A percentile compares a stretch with the other conserved stretches of the same genome.
Conservation (phyloP, 2,329 filamentous ascomycete genomes). For the Claviceps fusiformis region DNA sequence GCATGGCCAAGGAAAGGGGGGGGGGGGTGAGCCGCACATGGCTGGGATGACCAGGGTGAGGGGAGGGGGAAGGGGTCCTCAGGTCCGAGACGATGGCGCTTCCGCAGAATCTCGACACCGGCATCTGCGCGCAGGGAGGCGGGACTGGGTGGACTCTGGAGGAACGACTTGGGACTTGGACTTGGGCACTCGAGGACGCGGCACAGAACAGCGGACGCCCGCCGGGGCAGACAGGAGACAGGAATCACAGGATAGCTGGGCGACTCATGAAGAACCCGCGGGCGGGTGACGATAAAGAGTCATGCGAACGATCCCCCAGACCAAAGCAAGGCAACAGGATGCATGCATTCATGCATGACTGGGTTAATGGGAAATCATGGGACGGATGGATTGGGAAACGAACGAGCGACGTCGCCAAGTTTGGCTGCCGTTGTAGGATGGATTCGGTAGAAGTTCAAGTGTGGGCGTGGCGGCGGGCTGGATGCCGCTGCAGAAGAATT, state of each 20-base stretch:
- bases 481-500: no score
- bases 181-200: not conserved
- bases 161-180: no score
- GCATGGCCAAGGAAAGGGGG: not conserved
- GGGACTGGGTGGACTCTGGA: not conserved
- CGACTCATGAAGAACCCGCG: not conserved
- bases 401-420: not conserved
- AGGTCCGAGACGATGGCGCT: not conserved
- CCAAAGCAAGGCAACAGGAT: not conserved
- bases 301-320: not conserved
- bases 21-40: not conserved
- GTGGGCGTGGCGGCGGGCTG: not conserved
- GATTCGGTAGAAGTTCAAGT: not conserved
- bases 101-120: not conserved
- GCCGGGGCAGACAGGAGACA: not conserved
- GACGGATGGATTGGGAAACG: not conserved
- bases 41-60: not conserved
- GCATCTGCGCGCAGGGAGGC: not conserved
- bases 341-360: not conserved
- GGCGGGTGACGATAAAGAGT: not conserved
- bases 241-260: not conserved
- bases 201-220: not conserved
- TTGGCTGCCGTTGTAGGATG: not conserved
- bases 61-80: no score
- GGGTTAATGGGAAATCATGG: not conserved